These are phyloP conservation scores for Botrytis paeoniae DNA, from an alignment of 2,329 filamentous ascomycete genomes.

Conservation along the genomic window DNA sequence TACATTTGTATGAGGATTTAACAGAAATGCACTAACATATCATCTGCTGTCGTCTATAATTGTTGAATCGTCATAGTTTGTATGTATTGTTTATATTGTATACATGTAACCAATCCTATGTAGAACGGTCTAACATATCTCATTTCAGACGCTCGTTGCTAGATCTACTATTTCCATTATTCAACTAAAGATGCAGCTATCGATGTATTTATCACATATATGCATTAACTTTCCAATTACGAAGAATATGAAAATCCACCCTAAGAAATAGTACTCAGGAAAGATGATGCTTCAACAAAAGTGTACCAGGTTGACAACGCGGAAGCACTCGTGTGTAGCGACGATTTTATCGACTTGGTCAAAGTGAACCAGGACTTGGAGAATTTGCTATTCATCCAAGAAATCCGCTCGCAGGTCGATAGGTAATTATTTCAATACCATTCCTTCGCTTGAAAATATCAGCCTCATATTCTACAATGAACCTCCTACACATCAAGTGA, in stretches of 20 bases:
- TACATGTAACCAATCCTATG: too few relatives aligned
- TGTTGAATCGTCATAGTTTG: too few relatives aligned
- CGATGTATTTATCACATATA: neutral
- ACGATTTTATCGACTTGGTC: neutral
- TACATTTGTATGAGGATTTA: too few relatives aligned
- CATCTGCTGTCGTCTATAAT: too few relatives aligned
- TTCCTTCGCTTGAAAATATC: too few relatives aligned
- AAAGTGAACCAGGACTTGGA: neutral
- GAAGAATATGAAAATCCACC: neutral
- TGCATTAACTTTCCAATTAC: too few relatives aligned
- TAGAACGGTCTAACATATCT: neutral
- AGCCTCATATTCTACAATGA: too few relatives aligned
- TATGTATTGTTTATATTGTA: too few relatives aligned
- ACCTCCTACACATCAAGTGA: neutral
- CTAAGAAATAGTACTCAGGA: neutral
- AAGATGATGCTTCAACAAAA: too few relatives aligned
- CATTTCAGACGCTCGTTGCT: neutral
- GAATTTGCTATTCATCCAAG: neutral
- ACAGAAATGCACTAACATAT: too few relatives aligned
- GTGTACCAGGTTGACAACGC: neutral
- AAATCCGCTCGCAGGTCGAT: too few relatives aligned
- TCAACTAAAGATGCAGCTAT: neutral
- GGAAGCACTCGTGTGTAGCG: neutral
- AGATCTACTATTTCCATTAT: neutral
- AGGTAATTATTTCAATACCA: too few relatives aligned